A percentile compares a stretch with the other conserved stretches of the same genome.
These are phyloP conservation scores for Vigna angularis DNA, from an alignment of 306 rosid genomes.

Conservation along the genomic window DNA sequence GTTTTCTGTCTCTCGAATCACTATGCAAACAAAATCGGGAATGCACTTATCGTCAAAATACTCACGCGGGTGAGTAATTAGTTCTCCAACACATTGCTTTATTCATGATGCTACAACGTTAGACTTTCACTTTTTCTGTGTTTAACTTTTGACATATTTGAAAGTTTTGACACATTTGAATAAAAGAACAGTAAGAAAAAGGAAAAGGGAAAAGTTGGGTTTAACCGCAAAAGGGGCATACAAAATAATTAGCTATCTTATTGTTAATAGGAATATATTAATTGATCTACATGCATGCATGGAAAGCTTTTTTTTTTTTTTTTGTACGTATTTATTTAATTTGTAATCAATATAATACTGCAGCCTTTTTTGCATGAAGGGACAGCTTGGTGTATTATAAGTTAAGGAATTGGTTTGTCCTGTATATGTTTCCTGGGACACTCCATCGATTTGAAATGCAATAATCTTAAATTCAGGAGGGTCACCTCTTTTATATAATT, in stretches of 20 bases:
- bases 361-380: constrained; percentile 29
- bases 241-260: background rate
- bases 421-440: constrained; percentile 26
- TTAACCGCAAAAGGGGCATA: background rate
- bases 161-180: constrained; percentile 1
- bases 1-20: background rate
- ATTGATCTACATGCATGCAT: constrained; percentile 36
- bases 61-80: background rate
- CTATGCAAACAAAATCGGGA: background rate
- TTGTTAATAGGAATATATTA: too few species aligned
- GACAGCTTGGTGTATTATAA: constrained; percentile 33
- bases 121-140: background rate
- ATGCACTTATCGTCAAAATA: constrained; percentile 2
- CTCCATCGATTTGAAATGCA: constrained; percentile 1
- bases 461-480: background rate
- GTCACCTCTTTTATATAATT: background rate
- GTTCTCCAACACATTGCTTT: background rate
- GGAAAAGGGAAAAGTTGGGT: background rate
- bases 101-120: background rate
- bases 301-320: background rate
- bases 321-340: constrained; percentile 26
- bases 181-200: background rate
- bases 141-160: constrained; percentile 6
- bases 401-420: background rate
- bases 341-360: background rate